Base-by-base conservation (phyloP, 345 rosid species). In the Atalantia buxifolia region DNA sequence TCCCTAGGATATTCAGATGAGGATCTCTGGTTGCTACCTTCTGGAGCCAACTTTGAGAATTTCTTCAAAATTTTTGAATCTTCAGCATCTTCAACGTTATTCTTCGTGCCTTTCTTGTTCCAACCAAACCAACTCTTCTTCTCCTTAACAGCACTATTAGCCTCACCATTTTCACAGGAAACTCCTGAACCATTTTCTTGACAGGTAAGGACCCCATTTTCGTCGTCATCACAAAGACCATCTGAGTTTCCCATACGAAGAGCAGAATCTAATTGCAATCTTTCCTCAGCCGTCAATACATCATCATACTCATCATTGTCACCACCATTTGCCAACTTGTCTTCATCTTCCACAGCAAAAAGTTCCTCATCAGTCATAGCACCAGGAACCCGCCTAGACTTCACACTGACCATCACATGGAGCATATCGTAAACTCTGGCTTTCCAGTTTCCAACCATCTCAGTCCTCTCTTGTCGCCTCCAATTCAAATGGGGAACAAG, bases 281-380 rank as follows among this genome's bases (percentile, higher is more conserved):
- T 94, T 85, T 96, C 99, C 84, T 96, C 99, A 73, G 92, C 87
- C 7, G 99, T 96, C 87, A 96, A 77, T 14, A 94, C 89, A 53
- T 88, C 99, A 73, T 90, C 97, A 76, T 89, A 89, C 36, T 91
- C 97, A 35, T 92, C 90, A 25, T 87, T 82, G 9, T 88, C 97
- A 64, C 86, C 89, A 66, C 88, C 88, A 72, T 86, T 89, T 40
- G 77, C 93, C 66, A 86, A 71, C 75, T 87, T 86, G 27, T 91
- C 98, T 76, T 91, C 99, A 69, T 89, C 88, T 61, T 90, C 95
- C 83, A 82, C 95, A 2, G 99, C 85, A 85, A 97, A 97, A 66
- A 97, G 95, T 77, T 97, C 99, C 81, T 94, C 98, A 83, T 94
- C 99, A 76, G 98, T 92, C 95, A 94, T 89, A 57, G 99, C 98